Conservation (phyloP, 805 yeast genomes). For the Saturnispora zaruensis region DNA sequence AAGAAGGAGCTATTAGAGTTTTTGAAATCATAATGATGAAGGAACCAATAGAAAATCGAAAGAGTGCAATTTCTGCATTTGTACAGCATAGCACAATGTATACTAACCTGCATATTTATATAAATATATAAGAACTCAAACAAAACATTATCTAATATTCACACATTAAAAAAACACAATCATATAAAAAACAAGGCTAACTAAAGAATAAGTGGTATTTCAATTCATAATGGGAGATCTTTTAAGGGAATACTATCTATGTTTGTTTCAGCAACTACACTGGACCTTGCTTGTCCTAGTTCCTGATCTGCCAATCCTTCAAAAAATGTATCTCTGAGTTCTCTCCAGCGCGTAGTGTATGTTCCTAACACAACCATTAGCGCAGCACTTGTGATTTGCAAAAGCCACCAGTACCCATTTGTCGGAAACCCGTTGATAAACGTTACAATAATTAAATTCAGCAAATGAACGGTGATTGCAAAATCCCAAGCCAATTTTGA, state of each 20-base stretch:
- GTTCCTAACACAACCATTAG: conserved; percentile 76
- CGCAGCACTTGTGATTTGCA: conserved; percentile 60
- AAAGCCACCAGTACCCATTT: conserved; percentile 73
- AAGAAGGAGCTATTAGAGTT: conserved; percentile 54
- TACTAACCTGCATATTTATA: background rate
- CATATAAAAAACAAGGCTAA: background rate
- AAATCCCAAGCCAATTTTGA: conserved; percentile 95
- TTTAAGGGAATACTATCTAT: conserved; percentile 6
- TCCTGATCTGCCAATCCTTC: conserved; percentile 69
- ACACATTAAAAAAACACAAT: background rate
- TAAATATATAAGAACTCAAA: background rate
- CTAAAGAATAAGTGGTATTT: too few species aligned
- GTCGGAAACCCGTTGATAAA: conserved; percentile 60
- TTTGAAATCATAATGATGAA: conserved; percentile 29
- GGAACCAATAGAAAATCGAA: background rate
- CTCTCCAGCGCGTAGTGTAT: conserved; percentile 88
- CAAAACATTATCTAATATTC: background rate
- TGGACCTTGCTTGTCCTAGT: conserved; percentile 28
- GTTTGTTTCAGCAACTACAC: background rate
- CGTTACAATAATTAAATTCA: conserved; percentile 67
- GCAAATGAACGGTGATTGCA: conserved; percentile 83
- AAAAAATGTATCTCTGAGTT: conserved; percentile 79
- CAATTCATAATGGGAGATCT: background rate
- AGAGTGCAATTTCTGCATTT: background rate
- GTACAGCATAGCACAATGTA: background rate